Percentiles rank a stretch among this genome's conserved stretches.
Evolutionary conservation across 164 flowering plant species (phyloP).

Genomic region (Annona squamosa): DNA sequence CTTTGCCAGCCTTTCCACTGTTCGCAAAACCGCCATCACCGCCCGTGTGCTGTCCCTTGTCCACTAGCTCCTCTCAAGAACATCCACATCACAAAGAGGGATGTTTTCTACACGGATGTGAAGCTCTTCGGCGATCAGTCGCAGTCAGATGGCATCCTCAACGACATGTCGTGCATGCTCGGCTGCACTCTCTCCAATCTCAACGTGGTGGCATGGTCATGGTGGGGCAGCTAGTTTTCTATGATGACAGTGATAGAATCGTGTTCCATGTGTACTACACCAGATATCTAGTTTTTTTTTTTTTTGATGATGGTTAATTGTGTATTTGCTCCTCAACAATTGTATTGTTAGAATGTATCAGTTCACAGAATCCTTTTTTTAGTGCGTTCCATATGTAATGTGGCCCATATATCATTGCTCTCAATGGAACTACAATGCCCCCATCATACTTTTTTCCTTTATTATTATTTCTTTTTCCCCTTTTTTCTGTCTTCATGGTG

Average conservation of each 20-base stretch:
- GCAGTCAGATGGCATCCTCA: conserved; percentile 77
- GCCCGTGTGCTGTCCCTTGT: conserved; percentile 62
- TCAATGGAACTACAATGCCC: no score
- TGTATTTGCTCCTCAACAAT: no score
- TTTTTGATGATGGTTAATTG: no score
- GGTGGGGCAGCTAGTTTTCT: conserved; percentile 74
- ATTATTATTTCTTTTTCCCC: no score
- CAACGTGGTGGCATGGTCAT: conserved; percentile 84
- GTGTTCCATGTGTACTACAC: no score
- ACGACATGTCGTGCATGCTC: conserved; percentile 83
- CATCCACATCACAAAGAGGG: conserved; percentile 94
- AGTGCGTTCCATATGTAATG: no score
- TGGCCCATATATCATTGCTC: no score
- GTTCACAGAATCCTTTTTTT: no score
- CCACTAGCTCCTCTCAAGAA: conserved; percentile 64
- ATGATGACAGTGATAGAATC: conserved; percentile 88
- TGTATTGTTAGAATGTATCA: no score
- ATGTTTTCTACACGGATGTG: conserved; percentile 91
- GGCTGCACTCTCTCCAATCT: conserved; percentile 92
- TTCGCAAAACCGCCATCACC: conserved; percentile 79
- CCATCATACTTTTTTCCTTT: no score
- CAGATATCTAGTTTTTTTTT: no score
- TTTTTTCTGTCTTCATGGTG: no score
- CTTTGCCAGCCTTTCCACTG: conserved; percentile 59
- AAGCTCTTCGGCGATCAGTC: conserved; percentile 89